A percentile compares a stretch with the other conserved stretches of the same genome.
Evolutionary conservation across 1,284 basidiomycete genomes (phyloP).

Genomic region (Dichomitus squalens): DNA sequence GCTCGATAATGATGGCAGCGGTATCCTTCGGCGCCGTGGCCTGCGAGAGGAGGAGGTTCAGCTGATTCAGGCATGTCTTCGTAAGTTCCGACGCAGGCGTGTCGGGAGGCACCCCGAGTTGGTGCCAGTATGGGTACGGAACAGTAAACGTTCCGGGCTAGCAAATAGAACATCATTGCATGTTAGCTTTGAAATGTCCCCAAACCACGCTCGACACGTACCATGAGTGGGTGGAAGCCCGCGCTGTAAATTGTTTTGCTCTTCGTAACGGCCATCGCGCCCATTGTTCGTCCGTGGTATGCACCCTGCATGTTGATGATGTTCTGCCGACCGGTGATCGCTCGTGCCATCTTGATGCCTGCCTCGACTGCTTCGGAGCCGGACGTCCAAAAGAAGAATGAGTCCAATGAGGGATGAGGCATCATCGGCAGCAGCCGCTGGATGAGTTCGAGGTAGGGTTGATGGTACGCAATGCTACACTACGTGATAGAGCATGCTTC

Average conservation of each 20-base stretch:
- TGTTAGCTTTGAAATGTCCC: neutral
- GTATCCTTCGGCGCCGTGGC: conserved; percentile 87
- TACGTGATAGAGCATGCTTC: conserved; percentile 32
- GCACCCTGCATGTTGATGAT: conserved; percentile 90
- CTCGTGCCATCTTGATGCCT: conserved; percentile 79
- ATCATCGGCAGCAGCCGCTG: conserved; percentile 79
- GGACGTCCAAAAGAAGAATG: conserved; percentile 97
- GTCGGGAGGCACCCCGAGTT: conserved; percentile 65
- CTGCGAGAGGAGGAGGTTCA: conserved; percentile 83
- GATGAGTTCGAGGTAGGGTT: conserved; percentile 77
- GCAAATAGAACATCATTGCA: neutral
- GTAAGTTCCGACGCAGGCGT: conserved; percentile 72
- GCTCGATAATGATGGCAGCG: conserved; percentile 91
- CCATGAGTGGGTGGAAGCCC: conserved; percentile 83
- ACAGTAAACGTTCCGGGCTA: conserved; percentile 85
- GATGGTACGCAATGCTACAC: conserved; percentile 81
- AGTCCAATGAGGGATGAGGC: conserved; percentile 87
- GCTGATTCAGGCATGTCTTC: conserved; percentile 74
- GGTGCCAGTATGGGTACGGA: conserved; percentile 95
- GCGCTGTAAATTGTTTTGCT: conserved; percentile 92
- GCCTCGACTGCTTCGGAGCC: conserved; percentile 91
- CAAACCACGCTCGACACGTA: conserved; percentile 36
- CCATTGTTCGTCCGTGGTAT: conserved; percentile 88
- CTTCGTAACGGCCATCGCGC: conserved; percentile 85
- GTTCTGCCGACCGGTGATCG: conserved; percentile 80